phyloP scores from a whole-genome alignment of 805 yeast species.

The Blastobotrys chiropterorum region DNA sequence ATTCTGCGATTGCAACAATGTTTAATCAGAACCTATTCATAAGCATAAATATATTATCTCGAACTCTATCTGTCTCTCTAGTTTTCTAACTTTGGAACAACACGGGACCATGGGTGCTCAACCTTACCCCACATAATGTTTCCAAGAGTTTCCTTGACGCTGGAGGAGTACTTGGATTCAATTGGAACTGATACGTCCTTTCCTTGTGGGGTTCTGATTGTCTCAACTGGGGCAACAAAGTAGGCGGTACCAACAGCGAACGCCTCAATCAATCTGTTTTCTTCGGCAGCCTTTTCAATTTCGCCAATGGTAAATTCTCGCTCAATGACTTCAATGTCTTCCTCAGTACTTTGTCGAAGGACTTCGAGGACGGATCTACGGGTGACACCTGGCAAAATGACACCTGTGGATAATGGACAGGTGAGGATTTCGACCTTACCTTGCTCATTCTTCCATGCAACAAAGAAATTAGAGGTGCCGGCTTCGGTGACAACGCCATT shows the following conservation, averaged over 20 bases:
- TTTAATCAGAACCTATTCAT: too few species aligned
- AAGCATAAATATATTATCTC: too few species aligned
- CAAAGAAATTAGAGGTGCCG: constrained; percentile 97
- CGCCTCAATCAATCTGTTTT: constrained; percentile 86
- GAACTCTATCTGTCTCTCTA: too few species aligned
- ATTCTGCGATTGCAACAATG: too few species aligned
- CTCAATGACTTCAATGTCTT: constrained; percentile 75
- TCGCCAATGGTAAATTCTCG: constrained; percentile 78
- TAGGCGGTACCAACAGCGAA: constrained; percentile 99
- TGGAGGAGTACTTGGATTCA: constrained; percentile 61
- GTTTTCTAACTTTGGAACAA: neutral
- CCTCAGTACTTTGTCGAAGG: constrained; percentile 68
- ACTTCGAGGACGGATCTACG: constrained; percentile 80
- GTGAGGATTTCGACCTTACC: constrained; percentile 91
- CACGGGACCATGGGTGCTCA: constrained; percentile 41
- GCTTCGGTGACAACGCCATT: constrained; percentile 88
- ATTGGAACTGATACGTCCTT: constrained; percentile 71
- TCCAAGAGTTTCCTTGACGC: constrained; percentile 65
- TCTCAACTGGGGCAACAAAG: constrained; percentile 87
- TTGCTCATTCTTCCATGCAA: constrained; percentile 55
- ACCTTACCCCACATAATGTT: constrained; percentile 85
- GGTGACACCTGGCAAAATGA: constrained; percentile 94
- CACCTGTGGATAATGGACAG: constrained; percentile 88
- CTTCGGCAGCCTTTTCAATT: constrained; percentile 65
- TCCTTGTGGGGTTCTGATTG: constrained; percentile 68